A percentile compares a stretch with the other conserved stretches of the same genome.
Evolutionary conservation across 441 rosid species (phyloP).

Genomic region (Geranium incanum): DNA sequence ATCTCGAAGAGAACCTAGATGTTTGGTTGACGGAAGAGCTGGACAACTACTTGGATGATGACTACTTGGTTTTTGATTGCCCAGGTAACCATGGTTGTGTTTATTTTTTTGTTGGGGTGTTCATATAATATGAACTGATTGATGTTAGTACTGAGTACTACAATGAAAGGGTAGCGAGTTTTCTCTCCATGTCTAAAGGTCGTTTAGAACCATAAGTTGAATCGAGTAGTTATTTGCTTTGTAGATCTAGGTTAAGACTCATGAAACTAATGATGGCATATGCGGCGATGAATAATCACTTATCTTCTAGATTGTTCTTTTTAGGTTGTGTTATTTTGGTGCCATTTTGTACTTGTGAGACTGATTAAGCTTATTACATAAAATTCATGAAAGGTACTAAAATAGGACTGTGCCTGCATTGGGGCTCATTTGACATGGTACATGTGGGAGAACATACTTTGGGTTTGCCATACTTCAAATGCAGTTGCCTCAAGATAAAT

Average conservation of each 20-base stretch:
- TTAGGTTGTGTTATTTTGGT: neutral
- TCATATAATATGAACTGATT: neutral
- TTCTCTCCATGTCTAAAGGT: neutral
- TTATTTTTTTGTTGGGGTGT: neutral
- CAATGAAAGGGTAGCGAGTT: neutral
- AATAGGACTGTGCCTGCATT: neutral
- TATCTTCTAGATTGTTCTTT: neutral
- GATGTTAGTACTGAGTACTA: neutral
- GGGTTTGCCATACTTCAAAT: no score
- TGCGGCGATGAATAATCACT: neutral
- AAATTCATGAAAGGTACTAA: neutral
- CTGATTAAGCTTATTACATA: neutral
- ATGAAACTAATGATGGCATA: neutral
- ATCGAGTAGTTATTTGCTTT: neutral
- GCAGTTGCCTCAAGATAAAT: neutral
- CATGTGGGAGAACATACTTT: neutral
- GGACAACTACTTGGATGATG: slow-evolving; percentile 65
- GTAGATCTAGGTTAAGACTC: neutral
- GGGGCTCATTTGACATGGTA: neutral
- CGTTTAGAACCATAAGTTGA: neutral
- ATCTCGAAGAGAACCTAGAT: slow-evolving; percentile 73
- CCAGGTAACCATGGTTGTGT: slow-evolving; percentile 45
- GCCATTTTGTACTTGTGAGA: neutral
- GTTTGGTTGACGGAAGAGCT: slow-evolving; percentile 78
- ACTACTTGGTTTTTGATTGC: slow-evolving; percentile 50